These are phyloP conservation scores for Clavulina sp. DNA, from an alignment of 768 basidiomycete genomes.

Conservation along the genomic window DNA sequence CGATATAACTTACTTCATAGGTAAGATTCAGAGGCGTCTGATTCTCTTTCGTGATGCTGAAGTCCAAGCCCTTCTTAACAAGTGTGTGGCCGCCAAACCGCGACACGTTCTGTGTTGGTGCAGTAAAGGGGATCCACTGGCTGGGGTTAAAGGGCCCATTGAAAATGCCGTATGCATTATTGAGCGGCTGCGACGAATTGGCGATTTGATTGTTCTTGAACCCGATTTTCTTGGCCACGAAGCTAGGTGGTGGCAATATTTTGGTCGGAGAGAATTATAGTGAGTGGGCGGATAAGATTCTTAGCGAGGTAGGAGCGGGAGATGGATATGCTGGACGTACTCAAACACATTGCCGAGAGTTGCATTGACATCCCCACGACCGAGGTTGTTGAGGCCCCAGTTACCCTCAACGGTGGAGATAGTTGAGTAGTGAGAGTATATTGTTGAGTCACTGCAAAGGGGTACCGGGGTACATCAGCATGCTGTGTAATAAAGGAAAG, in stretches of 20 bases:
- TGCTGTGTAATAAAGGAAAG: too few relatives aligned
- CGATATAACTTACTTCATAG: too few relatives aligned
- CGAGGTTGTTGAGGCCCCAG: too few relatives aligned
- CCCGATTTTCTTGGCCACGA: slow-evolving; percentile 1
- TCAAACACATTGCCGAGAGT: neutral
- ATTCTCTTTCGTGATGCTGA: too few relatives aligned
- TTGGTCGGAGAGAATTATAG: neutral
- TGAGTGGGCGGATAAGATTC: neutral
- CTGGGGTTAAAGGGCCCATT: slow-evolving; percentile 10
- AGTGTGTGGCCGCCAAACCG: neutral
- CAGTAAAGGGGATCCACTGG: slow-evolving; percentile 5
- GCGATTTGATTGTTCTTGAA: slow-evolving; percentile 9
- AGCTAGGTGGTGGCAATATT: too few relatives aligned
- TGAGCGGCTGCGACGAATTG: slow-evolving; percentile 9
- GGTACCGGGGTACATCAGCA: too few relatives aligned
- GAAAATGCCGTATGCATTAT: slow-evolving; percentile 14
- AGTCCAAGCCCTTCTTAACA: too few relatives aligned
- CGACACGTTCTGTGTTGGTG: neutral
- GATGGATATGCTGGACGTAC: neutral
- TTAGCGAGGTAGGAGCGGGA: too few relatives aligned
- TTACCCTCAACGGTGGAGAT: too few relatives aligned
- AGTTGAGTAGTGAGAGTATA: too few relatives aligned
- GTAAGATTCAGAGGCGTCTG: too few relatives aligned
- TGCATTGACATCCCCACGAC: neutral
- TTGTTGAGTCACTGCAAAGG: too few relatives aligned